Base-by-base conservation (phyloP, 1,284 basidiomycete genomes). In the Kwoniella shivajii region DNA sequence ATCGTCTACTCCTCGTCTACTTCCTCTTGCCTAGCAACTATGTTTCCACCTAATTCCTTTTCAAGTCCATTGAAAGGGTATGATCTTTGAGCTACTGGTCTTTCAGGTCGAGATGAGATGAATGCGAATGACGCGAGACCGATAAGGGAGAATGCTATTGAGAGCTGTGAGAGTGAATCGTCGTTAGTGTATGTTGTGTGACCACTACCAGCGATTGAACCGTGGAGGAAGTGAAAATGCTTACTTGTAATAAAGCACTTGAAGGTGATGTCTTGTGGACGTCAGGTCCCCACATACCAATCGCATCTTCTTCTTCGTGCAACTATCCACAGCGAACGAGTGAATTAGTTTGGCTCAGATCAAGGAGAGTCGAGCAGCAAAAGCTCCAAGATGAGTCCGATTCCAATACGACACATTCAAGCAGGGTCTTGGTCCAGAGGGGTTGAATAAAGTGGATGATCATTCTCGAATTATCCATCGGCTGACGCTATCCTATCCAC, bases 251-350 rank as follows among this genome's bases (percentile, higher is more conserved):
- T 11, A 72, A 51, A 34, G 77, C 75, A 41, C 59, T 60, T n/a
- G 52, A 57, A 11, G 68, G 70, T 9, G 65, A 52, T 44, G 71
- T 74, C 55, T 67, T 63, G 66, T 72, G 69, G 20, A 85, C 81
- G 70, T 94, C 91, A 16, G 90, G 90, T 43, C 88, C 88, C 90
- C 89, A 93, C 88, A 93, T 90, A 43, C 87, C 88, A 59, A 88
- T 79, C 22, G 88, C 80, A 70, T 94, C 91, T 65, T 92, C 89
- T 70, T 86, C 83, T 77, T 91, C 89, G 65, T 91, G 90, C 33
- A 92, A 74, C 90, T 92, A 69, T 44, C 9, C 24, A 1, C n/a
- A n/a, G 4, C 30, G n/a, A n/a, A n/a, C n/a, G n/a, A n/a, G n/a
- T n/a, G n/a, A n/a, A n/a, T n/a, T n/a, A n/a, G n/a, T n/a, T n/a